These are phyloP conservation scores for Cylindrodendrum hubeiense DNA, from an alignment of 2,329 filamentous ascomycete species.

Conservation along the genomic window DNA sequence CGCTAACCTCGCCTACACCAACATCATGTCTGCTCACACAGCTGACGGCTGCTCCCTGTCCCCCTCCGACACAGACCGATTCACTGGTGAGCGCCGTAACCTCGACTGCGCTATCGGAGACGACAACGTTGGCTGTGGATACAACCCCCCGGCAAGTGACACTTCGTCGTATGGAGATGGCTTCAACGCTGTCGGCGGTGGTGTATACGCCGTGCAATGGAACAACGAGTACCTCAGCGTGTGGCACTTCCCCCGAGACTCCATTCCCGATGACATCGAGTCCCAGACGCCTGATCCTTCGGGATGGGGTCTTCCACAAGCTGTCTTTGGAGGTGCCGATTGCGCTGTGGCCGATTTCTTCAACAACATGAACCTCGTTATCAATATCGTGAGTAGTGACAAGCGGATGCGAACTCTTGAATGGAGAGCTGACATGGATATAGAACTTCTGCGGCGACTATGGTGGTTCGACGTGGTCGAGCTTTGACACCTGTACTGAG, in stretches of 20 bases:
- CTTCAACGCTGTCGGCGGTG: conserved; percentile 77
- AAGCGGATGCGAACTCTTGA: rapidly evolving
- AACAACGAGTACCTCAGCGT: conserved; percentile 75
- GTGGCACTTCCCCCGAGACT: conserved; percentile 80
- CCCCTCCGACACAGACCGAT: conserved; percentile 33
- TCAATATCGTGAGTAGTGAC: conserved; percentile 68
- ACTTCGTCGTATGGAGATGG: conserved; percentile 68
- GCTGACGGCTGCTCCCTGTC: conserved; percentile 47
- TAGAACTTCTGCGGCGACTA: conserved; percentile 83
- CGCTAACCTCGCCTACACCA: conserved; percentile 70
- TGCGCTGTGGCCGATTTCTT: conserved; percentile 79
- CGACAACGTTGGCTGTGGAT: conserved; percentile 60
- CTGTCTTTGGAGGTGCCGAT: conserved; percentile 71
- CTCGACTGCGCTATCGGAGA: conserved; percentile 53
- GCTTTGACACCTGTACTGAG: conserved; percentile 52
- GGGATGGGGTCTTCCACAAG: conserved; percentile 77
- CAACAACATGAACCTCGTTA: conserved; percentile 76
- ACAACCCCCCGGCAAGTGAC: conserved; percentile 54
- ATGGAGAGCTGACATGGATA: conserved; percentile 2
- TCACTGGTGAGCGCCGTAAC: conserved; percentile 44
- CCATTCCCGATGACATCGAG: conserved; percentile 75
- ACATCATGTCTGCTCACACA: conserved; percentile 75
- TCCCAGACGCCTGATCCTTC: conserved; percentile 70
- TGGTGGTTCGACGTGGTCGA: conserved; percentile 65
- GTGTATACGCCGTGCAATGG: conserved; percentile 80